Percentiles rank a stretch among this genome's conserved stretches.
phyloP scores from a whole-genome alignment of 805 yeast genomes.

The Millerozyma miso region DNA sequence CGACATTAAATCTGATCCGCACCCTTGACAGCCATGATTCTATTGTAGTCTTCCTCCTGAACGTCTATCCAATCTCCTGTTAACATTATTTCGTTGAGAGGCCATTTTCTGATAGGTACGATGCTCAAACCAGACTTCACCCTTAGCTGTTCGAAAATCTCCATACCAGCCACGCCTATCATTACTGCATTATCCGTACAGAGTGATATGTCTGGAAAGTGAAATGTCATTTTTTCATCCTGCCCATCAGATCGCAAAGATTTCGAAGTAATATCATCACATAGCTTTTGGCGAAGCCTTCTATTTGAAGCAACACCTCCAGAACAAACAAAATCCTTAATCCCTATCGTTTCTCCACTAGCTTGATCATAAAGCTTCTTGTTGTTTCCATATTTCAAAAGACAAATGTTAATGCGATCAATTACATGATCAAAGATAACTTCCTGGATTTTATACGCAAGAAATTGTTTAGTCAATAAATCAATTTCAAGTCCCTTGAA shows the following conservation, averaged over 20 bases:
- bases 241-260: conserved; percentile 3
- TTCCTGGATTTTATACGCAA: conserved; percentile 60
- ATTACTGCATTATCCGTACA: conserved; percentile 95
- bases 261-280: conserved; percentile 27
- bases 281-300: conserved; percentile 47
- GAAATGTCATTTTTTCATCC: conserved; percentile 28
- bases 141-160: conserved; percentile 58
- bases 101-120: conserved; percentile 81
- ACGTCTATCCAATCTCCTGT: conserved; percentile 49
- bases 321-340: conserved; percentile 66
- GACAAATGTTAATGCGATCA: conserved; percentile 54
- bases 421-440: conserved; percentile 70
- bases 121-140: conserved; percentile 48
- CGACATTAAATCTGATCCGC: too few species aligned
- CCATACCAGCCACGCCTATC: conserved; percentile 98
- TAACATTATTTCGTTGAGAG: conserved; percentile 48
- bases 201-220: conserved; percentile 64
- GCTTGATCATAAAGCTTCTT: conserved; percentile 15
- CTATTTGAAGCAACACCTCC: conserved; percentile 92
- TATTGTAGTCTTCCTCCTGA: conserved; percentile 12
- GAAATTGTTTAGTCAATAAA: conserved; percentile 37
- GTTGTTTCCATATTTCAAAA: conserved; percentile 24
- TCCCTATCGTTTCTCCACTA: conserved; percentile 38
- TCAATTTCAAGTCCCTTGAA: conserved; percentile 9
- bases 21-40: too few species aligned